Evolutionary conservation across 768 basidiomycete species (phyloP).

Genomic region (Collybia mongolica): DNA sequence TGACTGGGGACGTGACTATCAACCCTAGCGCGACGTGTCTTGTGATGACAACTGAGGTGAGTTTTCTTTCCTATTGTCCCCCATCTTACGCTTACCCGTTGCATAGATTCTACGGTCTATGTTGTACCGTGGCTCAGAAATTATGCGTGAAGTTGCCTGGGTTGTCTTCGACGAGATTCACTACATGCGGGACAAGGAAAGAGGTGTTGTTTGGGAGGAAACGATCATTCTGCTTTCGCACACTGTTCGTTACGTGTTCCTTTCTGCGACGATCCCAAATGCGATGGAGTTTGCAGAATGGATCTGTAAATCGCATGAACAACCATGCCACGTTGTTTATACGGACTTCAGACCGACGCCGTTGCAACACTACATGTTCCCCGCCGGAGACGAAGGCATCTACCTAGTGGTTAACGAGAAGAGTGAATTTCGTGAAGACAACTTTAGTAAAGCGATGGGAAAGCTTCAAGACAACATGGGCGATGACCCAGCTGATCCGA

Average conservation of each 20-base stretch:
- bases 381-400: slow-evolving; percentile 94
- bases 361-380: slow-evolving; percentile 97
- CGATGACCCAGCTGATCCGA: slow-evolving; percentile 90
- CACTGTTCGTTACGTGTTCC: slow-evolving; percentile 95
- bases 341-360: slow-evolving; percentile 99
- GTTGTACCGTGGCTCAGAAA: slow-evolving; percentile 97
- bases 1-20: slow-evolving; percentile 99
- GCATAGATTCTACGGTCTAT: slow-evolving; percentile 93
- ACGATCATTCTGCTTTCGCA: slow-evolving; percentile 97
- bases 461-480: slow-evolving; percentile 81
- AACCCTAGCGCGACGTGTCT: slow-evolving; percentile 96
- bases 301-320: slow-evolving; percentile 96
- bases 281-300: slow-evolving; percentile 99
- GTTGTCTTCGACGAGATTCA: slow-evolving; percentile 99
- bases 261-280: slow-evolving; percentile 98
- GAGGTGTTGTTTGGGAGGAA: slow-evolving; percentile 99
- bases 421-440: slow-evolving; percentile 95
- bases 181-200: slow-evolving; percentile 99
- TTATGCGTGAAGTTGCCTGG: slow-evolving; percentile 99
- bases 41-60: slow-evolving; percentile 98
- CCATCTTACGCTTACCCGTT: background rate
- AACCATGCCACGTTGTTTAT: slow-evolving; percentile 98
- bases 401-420: slow-evolving; percentile 99
- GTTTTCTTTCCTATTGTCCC: slow-evolving; percentile 12
- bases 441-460: slow-evolving; percentile 97